These are phyloP conservation scores for Sonneratia caseolaris DNA, from an alignment of 345 rosid species.

Conservation along the genomic window DNA sequence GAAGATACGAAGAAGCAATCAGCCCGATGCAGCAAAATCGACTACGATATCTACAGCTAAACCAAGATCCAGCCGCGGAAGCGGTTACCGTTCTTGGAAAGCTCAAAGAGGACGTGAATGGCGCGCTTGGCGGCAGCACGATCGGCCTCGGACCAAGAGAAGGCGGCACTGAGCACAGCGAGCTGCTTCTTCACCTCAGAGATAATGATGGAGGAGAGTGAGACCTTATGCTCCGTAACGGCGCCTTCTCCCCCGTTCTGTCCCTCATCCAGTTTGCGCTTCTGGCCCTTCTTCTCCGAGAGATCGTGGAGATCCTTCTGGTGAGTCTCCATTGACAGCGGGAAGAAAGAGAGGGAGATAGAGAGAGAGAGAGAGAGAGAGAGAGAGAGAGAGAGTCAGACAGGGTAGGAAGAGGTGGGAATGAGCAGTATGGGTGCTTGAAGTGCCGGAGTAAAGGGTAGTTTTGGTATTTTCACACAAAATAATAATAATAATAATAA, in stretches of 20 bases:
- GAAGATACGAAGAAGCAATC: not conserved
- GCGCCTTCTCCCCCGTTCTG: slow-evolving; percentile 17
- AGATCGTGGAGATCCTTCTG: slow-evolving; percentile 28
- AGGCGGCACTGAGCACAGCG: slow-evolving; percentile 46
- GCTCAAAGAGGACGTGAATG: slow-evolving; percentile 91
- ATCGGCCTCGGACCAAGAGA: slow-evolving; percentile 87
- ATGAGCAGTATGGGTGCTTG: too few relatives aligned
- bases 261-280: slow-evolving; percentile 85
- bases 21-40: not conserved
- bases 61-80: slow-evolving; percentile 11
- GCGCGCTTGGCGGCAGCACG: slow-evolving; percentile 95
- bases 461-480: too few relatives aligned
- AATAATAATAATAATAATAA: too few relatives aligned
- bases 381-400: not conserved
- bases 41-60: not conserved
- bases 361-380: not conserved
- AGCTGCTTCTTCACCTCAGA: slow-evolving; percentile 67
- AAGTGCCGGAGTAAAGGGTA: too few relatives aligned
- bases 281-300: slow-evolving; percentile 86
- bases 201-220: slow-evolving; percentile 39
- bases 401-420: too few relatives aligned
- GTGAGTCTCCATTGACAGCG: slow-evolving; percentile 4
- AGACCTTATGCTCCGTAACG: slow-evolving; percentile 30
- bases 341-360: too few relatives aligned
- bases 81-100: slow-evolving; percentile 86